A percentile compares a stretch with the other conserved stretches of the same genome.
These are phyloP conservation scores for Alternaria panax DNA, from an alignment of 2,329 filamentous ascomycete species.

Conservation along the genomic window DNA sequence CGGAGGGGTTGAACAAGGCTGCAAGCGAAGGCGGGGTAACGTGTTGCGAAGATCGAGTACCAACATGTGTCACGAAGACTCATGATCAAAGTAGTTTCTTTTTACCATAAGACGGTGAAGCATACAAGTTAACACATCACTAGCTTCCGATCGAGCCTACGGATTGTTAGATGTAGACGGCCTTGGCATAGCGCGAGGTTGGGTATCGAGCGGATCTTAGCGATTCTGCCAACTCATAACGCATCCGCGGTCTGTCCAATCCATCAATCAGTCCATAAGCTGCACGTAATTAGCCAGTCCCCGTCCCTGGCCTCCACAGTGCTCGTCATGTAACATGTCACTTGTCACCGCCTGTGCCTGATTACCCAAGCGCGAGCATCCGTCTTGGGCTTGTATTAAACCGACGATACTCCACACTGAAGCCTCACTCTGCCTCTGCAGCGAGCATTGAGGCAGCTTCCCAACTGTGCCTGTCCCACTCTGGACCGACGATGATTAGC, in stretches of 20 bases:
- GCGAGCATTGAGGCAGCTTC: slow-evolving; percentile 17
- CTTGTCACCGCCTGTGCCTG: slow-evolving; percentile 48
- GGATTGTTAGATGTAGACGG: slow-evolving; percentile 3
- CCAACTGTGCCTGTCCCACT: slow-evolving; percentile 14
- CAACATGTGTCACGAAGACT: slow-evolving; percentile 3
- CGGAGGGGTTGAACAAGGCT: slow-evolving; percentile 10
- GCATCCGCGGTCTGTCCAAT: slow-evolving; percentile 43
- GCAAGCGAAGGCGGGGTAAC: slow-evolving; percentile 13
- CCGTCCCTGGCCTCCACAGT: slow-evolving; percentile 29
- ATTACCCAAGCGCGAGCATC: slow-evolving; percentile 32
- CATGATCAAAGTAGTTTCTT: background rate
- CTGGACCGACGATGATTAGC: slow-evolving; percentile 39
- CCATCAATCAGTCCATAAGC: slow-evolving; percentile 40
- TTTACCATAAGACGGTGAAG: slow-evolving; percentile 7
- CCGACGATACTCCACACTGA: slow-evolving; percentile 24
- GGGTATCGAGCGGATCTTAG: slow-evolving; percentile 36
- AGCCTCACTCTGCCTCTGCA: slow-evolving; percentile 14
- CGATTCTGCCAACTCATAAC: slow-evolving; percentile 48
- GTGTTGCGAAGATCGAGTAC: background rate
- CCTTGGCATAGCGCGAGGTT: slow-evolving; percentile 24
- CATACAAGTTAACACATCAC: background rate
- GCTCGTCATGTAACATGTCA: slow-evolving; percentile 50
- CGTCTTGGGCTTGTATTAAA: slow-evolving; percentile 29
- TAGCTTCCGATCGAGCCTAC: slow-evolving; percentile 7
- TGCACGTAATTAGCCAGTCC: slow-evolving; percentile 44